These are phyloP conservation scores for Chrysanthemum lavandulifolium DNA, from an alignment of 129 eudicot species.

Conservation along the genomic window DNA sequence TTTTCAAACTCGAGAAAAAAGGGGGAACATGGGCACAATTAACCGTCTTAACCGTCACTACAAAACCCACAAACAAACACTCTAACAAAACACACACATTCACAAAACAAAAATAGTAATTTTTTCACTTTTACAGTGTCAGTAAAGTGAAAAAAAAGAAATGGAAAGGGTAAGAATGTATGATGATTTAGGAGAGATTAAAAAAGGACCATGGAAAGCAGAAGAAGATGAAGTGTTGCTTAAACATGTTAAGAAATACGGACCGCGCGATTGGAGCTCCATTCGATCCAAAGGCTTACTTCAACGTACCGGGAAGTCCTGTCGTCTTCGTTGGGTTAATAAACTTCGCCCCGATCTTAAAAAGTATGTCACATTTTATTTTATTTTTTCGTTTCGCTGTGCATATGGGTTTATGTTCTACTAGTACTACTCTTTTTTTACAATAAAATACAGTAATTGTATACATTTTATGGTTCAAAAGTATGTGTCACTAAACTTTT, in stretches of 20 bases:
- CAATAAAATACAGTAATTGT: too few species aligned
- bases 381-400: neutral
- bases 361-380: constrained; percentile 31
- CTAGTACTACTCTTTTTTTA: too few species aligned
- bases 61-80: neutral
- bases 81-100: neutral
- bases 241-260: constrained; percentile 62
- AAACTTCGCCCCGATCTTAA: constrained; percentile 88
- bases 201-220: constrained; percentile 86
- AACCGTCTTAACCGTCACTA: constrained; percentile 52
- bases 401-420: too few species aligned
- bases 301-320: constrained; percentile 77
- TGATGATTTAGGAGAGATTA: constrained; percentile 51
- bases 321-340: constrained; percentile 97
- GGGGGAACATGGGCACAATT: constrained; percentile 34
- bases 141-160: neutral
- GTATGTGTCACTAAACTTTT: too few species aligned
- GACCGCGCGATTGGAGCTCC: constrained; percentile 95
- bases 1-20: constrained; percentile 35
- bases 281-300: constrained; percentile 96
- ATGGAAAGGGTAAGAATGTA: constrained; percentile 39
- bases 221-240: constrained; percentile 79
- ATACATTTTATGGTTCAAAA: too few species aligned
- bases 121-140: constrained; percentile 8
- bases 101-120: neutral